These are phyloP conservation scores for Fusarium hainanense DNA, from an alignment of 2,329 filamentous ascomycete species.

Conservation along the genomic window DNA sequence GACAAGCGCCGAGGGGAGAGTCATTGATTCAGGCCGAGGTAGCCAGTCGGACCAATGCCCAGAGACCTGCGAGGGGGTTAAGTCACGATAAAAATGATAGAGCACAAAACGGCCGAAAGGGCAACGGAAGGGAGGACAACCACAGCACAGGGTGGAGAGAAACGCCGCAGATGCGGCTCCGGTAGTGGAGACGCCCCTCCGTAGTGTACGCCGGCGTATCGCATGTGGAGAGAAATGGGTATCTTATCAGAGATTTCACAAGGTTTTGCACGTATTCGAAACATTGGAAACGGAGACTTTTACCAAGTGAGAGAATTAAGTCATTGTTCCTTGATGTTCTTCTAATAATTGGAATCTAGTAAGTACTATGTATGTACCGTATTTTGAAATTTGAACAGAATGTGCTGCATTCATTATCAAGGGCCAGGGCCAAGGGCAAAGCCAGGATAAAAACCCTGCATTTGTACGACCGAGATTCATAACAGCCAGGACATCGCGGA, in stretches of 20 bases:
- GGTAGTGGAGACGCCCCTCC: conserved; percentile 15
- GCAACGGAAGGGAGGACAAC: conserved; percentile 10
- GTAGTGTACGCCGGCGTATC: conserved; percentile 11
- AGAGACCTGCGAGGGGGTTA: conserved; percentile 16
- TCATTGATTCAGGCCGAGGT: conserved; percentile 11
- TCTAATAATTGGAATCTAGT: not conserved
- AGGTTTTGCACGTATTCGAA: not conserved
- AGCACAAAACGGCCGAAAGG: conserved; percentile 16
- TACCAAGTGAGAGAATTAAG: conserved; percentile 4
- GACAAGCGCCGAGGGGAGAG: conserved; percentile 15
- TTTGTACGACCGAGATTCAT: conserved; percentile 25
- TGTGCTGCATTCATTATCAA: conserved; percentile 7
- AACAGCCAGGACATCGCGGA: conserved; percentile 31
- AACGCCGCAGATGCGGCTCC: conserved; percentile 31
- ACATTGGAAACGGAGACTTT: conserved; percentile 6
- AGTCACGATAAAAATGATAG: not conserved
- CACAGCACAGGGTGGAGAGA: conserved; percentile 23
- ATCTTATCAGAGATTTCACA: conserved; percentile 9
- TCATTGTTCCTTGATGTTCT: not conserved
- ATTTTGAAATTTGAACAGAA: conserved; percentile 30
- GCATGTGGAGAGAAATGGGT: conserved; percentile 11
- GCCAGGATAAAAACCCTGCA: conserved; percentile 27
- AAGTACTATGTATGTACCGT: conserved; percentile 30
- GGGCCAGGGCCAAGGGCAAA: not conserved
- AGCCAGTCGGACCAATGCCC: conserved; percentile 6